phyloP scores from a whole-genome alignment of 2,329 filamentous ascomycete species.

The Paecilomyces niveus region DNA sequence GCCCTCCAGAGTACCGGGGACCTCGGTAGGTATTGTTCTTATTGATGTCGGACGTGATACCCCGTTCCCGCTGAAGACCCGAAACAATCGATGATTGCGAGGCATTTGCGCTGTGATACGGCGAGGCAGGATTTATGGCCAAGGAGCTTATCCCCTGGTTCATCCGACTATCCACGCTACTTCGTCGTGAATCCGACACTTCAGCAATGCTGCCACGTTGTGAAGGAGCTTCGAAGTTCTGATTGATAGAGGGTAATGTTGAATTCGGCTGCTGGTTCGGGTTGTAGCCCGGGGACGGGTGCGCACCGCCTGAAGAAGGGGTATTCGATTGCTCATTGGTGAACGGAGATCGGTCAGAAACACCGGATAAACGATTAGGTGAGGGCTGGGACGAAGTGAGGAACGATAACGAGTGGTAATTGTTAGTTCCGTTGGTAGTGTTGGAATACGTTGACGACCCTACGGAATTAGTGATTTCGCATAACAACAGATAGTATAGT shows the following conservation, averaged over 20 bases:
- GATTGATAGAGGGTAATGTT: constrained; percentile 52
- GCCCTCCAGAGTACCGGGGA: constrained; percentile 32
- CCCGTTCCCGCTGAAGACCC: constrained; percentile 35
- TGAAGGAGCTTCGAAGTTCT: constrained; percentile 47
- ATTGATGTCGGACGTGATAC: constrained; percentile 32
- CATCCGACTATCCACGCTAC: constrained; percentile 44
- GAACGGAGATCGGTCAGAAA: constrained; percentile 36
- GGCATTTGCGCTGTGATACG: constrained; percentile 41
- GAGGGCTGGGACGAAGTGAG: constrained; percentile 40
- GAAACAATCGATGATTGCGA: constrained; percentile 41
- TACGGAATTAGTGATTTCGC: constrained; percentile 18
- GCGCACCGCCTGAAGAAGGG: constrained; percentile 30
- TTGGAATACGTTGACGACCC: constrained; percentile 45
- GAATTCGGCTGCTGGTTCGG: constrained; percentile 30
- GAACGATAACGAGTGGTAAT: constrained; percentile 37
- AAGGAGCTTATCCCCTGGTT: constrained; percentile 43
- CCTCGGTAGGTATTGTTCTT: constrained; percentile 29
- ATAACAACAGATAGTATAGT: constrained; percentile 6
- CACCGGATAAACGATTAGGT: constrained; percentile 33
- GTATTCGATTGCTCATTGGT: constrained; percentile 31
- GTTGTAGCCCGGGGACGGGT: constrained; percentile 32
- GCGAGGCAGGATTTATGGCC: constrained; percentile 40
- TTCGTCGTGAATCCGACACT: constrained; percentile 41
- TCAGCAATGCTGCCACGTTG: constrained; percentile 37
- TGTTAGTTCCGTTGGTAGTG: constrained; percentile 36